Evolutionary conservation across 345 rosid species (phyloP).

Genomic region (Bruguiera parviflora): DNA sequence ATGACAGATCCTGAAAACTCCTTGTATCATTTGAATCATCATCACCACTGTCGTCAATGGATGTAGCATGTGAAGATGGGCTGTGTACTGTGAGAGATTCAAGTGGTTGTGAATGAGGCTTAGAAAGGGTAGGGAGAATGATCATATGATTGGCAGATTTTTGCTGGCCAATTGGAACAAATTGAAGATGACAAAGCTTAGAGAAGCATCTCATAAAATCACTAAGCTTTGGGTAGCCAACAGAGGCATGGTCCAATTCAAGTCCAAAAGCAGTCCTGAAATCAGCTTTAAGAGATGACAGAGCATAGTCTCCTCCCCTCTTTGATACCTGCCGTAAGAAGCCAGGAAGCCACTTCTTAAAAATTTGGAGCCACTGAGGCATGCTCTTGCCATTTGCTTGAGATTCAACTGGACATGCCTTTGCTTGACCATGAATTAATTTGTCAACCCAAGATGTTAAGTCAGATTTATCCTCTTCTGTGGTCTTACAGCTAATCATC

Average conservation of each 20-base stretch:
- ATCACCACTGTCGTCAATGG: constrained; percentile 9
- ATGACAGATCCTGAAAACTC: constrained; percentile 20
- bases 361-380: constrained; percentile 62
- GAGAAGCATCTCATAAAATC: constrained; percentile 63
- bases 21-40: constrained; percentile 15
- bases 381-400: constrained; percentile 13
- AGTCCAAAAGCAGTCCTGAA: constrained; percentile 55
- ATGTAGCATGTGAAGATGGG: constrained; percentile 14
- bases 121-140: constrained; percentile 42
- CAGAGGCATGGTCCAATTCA: constrained; percentile 67
- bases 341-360: constrained; percentile 65
- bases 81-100: constrained; percentile 15
- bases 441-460: constrained; percentile 45
- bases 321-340: constrained; percentile 39
- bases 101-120: constrained; percentile 21
- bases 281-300: constrained; percentile 79
- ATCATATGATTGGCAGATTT: constrained; percentile 66
- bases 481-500: constrained; percentile 10
- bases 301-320: constrained; percentile 51
- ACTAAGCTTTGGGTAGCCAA: constrained; percentile 72
- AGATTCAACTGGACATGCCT: constrained; percentile 18
- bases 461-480: constrained; percentile 28
- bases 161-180: constrained; percentile 29
- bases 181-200: constrained; percentile 45
- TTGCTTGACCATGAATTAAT: constrained; percentile 37